Evolutionary conservation across 2,329 filamentous ascomycete species (phyloP).

Genomic region (Epichloe aotearoae): DNA sequence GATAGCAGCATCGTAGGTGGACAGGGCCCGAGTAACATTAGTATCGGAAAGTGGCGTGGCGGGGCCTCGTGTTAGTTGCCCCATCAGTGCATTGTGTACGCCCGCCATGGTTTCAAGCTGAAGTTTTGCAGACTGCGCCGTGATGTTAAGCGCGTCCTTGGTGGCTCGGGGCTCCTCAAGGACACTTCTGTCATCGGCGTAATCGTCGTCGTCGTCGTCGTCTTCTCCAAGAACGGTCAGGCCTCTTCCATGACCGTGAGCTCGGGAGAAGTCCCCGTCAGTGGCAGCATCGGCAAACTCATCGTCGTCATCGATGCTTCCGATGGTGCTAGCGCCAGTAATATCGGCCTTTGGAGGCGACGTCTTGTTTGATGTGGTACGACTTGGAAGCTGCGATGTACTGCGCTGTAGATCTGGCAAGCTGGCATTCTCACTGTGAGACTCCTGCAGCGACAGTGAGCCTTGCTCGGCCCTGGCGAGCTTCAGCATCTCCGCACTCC

Average conservation of each 20-base stretch:
- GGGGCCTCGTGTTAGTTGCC: constrained; percentile 54
- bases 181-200: constrained; percentile 59
- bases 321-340: constrained; percentile 30
- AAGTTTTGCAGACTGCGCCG: constrained; percentile 83
- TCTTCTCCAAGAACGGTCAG: constrained; percentile 27
- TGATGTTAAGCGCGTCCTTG: constrained; percentile 94
- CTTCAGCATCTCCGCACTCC: constrained; percentile 60
- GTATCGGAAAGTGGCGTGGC: constrained; percentile 61
- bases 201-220: constrained; percentile 52
- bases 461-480: constrained; percentile 69
- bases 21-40: constrained; percentile 61
- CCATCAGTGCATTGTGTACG: constrained; percentile 69
- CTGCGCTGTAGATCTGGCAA: constrained; percentile 30
- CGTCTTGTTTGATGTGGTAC: constrained; percentile 14
- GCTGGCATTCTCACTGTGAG: constrained; percentile 39
- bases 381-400: constrained; percentile 30
- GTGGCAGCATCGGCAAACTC: constrained; percentile 35
- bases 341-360: constrained; percentile 22
- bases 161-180: constrained; percentile 59
- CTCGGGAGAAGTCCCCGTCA: constrained; percentile 27
- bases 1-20: constrained; percentile 81
- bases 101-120: constrained; percentile 84
- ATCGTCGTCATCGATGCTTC: constrained; percentile 41
- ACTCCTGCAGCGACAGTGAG: constrained; percentile 31
- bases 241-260: constrained; percentile 21